Conservation (phyloP, 2,329 filamentous ascomycete species). For the Aaosphaeria pasadenensis region DNA sequence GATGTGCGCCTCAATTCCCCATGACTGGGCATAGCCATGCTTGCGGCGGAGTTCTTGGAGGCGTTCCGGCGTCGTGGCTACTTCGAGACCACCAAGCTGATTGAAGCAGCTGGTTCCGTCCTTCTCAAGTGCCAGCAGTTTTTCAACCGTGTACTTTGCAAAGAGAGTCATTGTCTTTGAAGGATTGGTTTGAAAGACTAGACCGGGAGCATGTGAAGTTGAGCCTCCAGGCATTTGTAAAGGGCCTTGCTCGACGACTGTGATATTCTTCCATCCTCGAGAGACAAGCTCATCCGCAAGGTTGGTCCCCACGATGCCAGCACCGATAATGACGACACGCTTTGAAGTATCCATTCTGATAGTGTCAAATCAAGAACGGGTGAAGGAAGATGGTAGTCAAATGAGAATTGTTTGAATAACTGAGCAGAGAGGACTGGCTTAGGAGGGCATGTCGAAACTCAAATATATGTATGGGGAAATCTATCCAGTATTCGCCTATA, state of each 20-base stretch:
- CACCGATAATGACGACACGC: constrained; percentile 50
- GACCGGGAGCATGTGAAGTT: constrained; percentile 62
- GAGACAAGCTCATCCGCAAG: constrained; percentile 62
- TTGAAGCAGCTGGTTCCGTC: constrained; percentile 54
- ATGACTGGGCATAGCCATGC: constrained; percentile 59
- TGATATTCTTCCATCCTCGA: constrained; percentile 60
- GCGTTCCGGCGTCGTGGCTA: constrained; percentile 59
- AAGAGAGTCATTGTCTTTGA: constrained; percentile 58
- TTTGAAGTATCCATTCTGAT: constrained; percentile 22
- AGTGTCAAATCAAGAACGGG: not conserved
- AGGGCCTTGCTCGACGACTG: constrained; percentile 63
- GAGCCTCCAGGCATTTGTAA: constrained; percentile 62
- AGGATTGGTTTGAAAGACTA: constrained; percentile 62
- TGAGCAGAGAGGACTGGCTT: not conserved
- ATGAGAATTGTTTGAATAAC: not conserved
- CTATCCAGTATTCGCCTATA: not conserved
- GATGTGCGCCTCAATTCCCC: constrained; percentile 57
- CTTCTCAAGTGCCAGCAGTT: constrained; percentile 52
- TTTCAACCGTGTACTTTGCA: constrained; percentile 61
- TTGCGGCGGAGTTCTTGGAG: constrained; percentile 62
- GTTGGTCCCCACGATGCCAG: constrained; percentile 63
- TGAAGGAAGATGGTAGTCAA: not conserved
- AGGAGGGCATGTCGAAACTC: not conserved
- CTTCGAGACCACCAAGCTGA: constrained; percentile 60
- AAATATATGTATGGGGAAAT: not conserved